Conservation (phyloP, 2,329 filamentous ascomycete species). For the Cladosporium sp. region DNA sequence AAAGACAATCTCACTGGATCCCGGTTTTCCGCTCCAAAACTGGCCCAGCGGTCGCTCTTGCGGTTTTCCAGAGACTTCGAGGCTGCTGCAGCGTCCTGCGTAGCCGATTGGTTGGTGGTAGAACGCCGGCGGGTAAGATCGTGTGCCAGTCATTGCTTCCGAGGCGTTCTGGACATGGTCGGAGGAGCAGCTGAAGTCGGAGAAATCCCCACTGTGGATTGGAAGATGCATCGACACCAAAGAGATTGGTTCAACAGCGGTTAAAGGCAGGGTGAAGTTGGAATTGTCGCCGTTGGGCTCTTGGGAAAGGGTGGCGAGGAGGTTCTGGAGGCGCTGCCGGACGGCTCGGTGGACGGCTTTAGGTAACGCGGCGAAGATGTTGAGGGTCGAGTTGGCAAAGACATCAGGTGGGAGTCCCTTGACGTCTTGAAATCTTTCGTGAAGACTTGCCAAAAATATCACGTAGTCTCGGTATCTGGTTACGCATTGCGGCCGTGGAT, state of each 20-base stretch:
- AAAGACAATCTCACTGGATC: conserved; percentile 46
- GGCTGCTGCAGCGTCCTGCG: conserved; percentile 48
- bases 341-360: conserved; percentile 29
- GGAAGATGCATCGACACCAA: conserved; percentile 50
- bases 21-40: conserved; percentile 32
- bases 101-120: conserved; percentile 48
- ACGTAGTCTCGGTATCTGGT: conserved; percentile 48
- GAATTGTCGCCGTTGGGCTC: conserved; percentile 17
- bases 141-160: conserved; percentile 35
- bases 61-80: conserved; percentile 45
- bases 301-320: conserved; percentile 20
- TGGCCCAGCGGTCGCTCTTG: conserved; percentile 46
- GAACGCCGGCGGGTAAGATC: conserved; percentile 40
- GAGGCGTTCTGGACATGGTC: conserved; percentile 48
- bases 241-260: conserved; percentile 31
- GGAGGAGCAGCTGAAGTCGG: conserved; percentile 50
- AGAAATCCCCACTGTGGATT: conserved; percentile 50
- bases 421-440: conserved; percentile 15
- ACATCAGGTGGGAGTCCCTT: conserved; percentile 17
- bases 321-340: conserved; percentile 34
- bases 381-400: conserved; percentile 37
- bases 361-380: conserved; percentile 44
- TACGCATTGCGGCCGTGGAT: conserved; percentile 38
- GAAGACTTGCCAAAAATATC: conserved; percentile 40
- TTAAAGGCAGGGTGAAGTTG: no score